Conservation (phyloP, 805 yeast genomes). For the Saturnispora kantuleensis region DNA sequence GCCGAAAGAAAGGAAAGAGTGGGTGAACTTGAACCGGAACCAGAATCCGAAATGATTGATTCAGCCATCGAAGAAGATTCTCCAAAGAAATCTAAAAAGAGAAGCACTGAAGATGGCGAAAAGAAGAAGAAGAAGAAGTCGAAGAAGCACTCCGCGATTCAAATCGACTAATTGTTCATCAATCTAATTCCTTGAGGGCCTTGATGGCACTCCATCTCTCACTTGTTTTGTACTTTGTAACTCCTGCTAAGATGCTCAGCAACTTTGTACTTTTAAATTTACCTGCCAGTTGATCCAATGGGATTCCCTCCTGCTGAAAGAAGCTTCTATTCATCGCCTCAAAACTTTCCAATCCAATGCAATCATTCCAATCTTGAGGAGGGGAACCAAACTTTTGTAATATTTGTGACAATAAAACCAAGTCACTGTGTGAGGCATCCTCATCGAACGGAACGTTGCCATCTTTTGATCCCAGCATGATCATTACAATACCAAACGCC, state of each 20-base stretch:
- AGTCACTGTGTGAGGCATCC: conserved; percentile 41
- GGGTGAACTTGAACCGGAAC: not conserved
- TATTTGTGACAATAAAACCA: conserved; percentile 45
- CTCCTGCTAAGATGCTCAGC: conserved; percentile 27
- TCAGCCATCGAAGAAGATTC: not conserved
- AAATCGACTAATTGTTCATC: not conserved
- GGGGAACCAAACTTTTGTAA: conserved; percentile 60
- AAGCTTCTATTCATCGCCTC: conserved; percentile 24
- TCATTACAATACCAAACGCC: conserved; percentile 56
- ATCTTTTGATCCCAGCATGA: conserved; percentile 37
- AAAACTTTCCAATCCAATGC: conserved; percentile 30
- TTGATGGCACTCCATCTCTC: conserved; percentile 25
- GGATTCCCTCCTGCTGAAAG: conserved; percentile 15
- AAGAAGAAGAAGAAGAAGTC: conserved; percentile 44
- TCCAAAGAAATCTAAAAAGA: conserved; percentile 1
- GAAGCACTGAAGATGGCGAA: conserved; percentile 2
- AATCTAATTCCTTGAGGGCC: conserved; percentile 6
- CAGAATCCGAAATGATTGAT: not conserved
- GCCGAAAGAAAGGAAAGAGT: conserved; percentile 3
- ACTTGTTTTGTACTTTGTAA: conserved; percentile 35
- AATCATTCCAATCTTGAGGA: conserved; percentile 34
- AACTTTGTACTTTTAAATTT: conserved; percentile 14
- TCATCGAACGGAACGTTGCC: conserved; percentile 29
- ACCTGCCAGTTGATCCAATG: conserved; percentile 27
- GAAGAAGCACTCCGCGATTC: conserved; percentile 20